Conservation (phyloP, 345 rosid genomes). For the Eucalyptus paniculata region DNA sequence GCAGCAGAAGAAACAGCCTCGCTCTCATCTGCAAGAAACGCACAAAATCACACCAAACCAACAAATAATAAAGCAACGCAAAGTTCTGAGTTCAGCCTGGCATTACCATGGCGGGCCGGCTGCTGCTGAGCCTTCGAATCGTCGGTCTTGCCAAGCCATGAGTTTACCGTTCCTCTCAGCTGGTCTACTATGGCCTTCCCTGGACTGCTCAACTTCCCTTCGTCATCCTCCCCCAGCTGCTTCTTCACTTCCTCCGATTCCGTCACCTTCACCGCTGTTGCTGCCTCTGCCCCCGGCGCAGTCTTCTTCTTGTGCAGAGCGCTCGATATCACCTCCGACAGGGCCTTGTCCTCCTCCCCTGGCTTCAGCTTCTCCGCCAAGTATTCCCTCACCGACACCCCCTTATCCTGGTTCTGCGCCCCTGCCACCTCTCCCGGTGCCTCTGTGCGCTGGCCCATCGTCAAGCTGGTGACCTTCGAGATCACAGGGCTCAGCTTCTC, state of each 20-base stretch:
- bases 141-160: slow-evolving; percentile 32
- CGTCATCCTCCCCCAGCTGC: slow-evolving; percentile 12
- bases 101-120: neutral
- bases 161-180: slow-evolving; percentile 41
- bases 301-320: slow-evolving; percentile 19
- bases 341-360: slow-evolving; percentile 62
- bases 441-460: neutral
- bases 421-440: neutral
- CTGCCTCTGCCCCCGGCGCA: neutral
- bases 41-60: neutral
- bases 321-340: slow-evolving; percentile 43
- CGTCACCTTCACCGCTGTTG: slow-evolving; percentile 2
- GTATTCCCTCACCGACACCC: slow-evolving; percentile 36
- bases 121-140: slow-evolving; percentile 9
- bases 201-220: neutral
- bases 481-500: slow-evolving; percentile 37
- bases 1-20: neutral
- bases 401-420: slow-evolving; percentile 20
- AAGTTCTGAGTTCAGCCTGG: neutral
- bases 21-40: neutral
- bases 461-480: slow-evolving; percentile 27
- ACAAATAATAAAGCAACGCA: neutral
- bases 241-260: slow-evolving; percentile 49
- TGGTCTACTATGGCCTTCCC: slow-evolving; percentile 31
- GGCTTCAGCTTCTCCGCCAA: slow-evolving; percentile 56